Conservation (phyloP, 208 protist genomes). For the Hexamita inflata region DNA sequence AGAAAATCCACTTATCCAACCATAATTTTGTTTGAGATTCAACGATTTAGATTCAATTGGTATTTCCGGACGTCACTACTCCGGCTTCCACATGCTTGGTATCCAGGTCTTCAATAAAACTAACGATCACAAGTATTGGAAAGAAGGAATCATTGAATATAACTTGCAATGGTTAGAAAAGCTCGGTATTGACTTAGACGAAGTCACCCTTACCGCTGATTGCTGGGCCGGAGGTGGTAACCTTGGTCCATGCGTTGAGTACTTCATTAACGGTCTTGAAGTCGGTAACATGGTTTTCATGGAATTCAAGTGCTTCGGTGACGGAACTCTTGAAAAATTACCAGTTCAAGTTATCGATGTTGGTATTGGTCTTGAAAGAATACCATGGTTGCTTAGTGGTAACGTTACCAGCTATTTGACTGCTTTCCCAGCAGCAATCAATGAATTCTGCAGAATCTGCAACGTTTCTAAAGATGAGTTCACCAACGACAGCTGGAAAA, state of each 20-base stretch:
- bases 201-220: constrained; percentile 45
- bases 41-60: constrained; percentile 48
- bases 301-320: constrained; percentile 25
- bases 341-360: constrained; percentile 41
- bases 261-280: constrained; percentile 45
- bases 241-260: constrained; percentile 45
- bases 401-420: constrained; percentile 39
- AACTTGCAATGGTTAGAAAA: constrained; percentile 42
- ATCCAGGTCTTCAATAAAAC: constrained; percentile 42
- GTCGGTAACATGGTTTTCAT: constrained; percentile 50
- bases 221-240: constrained; percentile 47
- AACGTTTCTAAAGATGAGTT: constrained; percentile 3
- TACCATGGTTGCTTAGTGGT: constrained; percentile 45
- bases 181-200: constrained; percentile 32
- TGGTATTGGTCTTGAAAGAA: constrained; percentile 44
- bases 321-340: constrained; percentile 13
- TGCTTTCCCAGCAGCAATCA: constrained; percentile 31
- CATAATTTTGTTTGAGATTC: constrained; percentile 44
- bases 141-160: constrained; percentile 37
- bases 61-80: constrained; percentile 44
- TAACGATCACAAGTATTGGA: constrained; percentile 32
- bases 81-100: constrained; percentile 44
- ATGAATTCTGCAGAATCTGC: neutral
- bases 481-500: neutral
- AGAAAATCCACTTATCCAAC: constrained; percentile 42